A percentile compares a stretch with the other conserved stretches of the same genome.
These are phyloP conservation scores for Trichosporon faecale DNA, from an alignment of 1,284 basidiomycete species.

Conservation along the genomic window DNA sequence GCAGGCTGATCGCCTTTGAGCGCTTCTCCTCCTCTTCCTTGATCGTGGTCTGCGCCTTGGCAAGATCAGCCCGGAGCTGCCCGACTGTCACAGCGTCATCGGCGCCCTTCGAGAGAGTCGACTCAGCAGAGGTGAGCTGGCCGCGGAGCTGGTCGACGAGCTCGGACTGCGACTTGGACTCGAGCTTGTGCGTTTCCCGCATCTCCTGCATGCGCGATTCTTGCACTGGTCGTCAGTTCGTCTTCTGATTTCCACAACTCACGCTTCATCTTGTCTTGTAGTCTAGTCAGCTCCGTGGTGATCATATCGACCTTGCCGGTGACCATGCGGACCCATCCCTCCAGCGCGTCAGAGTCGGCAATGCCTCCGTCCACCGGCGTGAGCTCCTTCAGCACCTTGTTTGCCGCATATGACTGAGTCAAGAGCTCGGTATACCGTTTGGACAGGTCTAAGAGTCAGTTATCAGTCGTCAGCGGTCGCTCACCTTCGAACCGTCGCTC, in stretches of 20 bases:
- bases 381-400: constrained; percentile 66
- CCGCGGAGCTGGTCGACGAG: constrained; percentile 67
- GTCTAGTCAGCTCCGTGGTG: constrained; percentile 62
- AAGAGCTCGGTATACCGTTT: constrained; percentile 35
- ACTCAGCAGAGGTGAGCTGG: constrained; percentile 68
- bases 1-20: constrained; percentile 79
- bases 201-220: constrained; percentile 78
- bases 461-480: not conserved
- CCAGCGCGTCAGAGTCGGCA: constrained; percentile 64
- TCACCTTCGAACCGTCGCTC: constrained; percentile 39
- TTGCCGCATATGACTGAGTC: constrained; percentile 57
- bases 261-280: constrained; percentile 71
- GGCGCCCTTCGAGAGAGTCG: constrained; percentile 53
- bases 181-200: constrained; percentile 72
- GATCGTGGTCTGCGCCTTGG: constrained; percentile 61
- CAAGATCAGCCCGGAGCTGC: constrained; percentile 61
- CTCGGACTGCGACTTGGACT: constrained; percentile 69
- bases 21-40: constrained; percentile 96
- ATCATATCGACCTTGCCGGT: constrained; percentile 67
- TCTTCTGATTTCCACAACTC: constrained; percentile 36
- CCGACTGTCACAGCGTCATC: constrained; percentile 60
- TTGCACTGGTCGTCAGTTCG: constrained; percentile 60
- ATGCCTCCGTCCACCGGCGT: constrained; percentile 66
- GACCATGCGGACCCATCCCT: constrained; percentile 68
- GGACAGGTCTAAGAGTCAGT: constrained; percentile 35